Evolutionary conservation across 352 stramenopile genomes (phyloP).

Genomic region (Pythium graminicola): DNA sequence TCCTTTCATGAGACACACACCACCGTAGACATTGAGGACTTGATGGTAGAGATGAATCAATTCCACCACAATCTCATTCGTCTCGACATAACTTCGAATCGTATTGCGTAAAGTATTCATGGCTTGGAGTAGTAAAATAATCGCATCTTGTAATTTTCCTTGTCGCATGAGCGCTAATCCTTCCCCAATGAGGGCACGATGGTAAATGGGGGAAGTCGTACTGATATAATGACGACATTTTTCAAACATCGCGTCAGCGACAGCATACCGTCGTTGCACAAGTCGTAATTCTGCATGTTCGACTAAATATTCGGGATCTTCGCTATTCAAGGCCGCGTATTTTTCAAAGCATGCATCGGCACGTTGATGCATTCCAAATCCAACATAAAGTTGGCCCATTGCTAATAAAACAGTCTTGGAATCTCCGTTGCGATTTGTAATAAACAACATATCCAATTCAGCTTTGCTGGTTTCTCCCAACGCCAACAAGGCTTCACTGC

Average conservation of each 20-base stretch:
- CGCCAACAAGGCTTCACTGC: conserved; percentile 30
- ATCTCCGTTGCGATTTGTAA: conserved; percentile 36
- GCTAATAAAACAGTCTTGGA: conserved; percentile 24
- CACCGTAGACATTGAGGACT: conserved; percentile 39
- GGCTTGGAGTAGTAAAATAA: conserved; percentile 33
- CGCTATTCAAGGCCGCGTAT: conserved; percentile 25
- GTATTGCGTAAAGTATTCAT: conserved; percentile 30
- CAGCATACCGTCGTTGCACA: conserved; percentile 32
- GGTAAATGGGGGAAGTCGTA: conserved; percentile 25
- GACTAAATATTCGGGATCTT: conserved; percentile 40
- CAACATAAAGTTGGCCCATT: conserved; percentile 48
- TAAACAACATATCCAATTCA: conserved; percentile 29
- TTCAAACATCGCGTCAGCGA: conserved; percentile 33
- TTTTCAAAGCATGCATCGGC: conserved; percentile 41
- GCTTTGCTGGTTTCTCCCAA: conserved; percentile 28
- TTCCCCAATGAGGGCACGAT: conserved; percentile 45
- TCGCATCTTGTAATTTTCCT: conserved; percentile 34
- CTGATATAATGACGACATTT: conserved; percentile 27
- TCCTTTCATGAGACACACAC: conserved; percentile 43
- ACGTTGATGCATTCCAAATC: conserved; percentile 47
- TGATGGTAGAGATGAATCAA: conserved; percentile 33
- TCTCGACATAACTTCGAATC: conserved; percentile 14
- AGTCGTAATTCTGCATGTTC: conserved; percentile 43
- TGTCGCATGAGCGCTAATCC: conserved; percentile 34
- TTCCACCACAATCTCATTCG: conserved; percentile 10